Base-by-base conservation (phyloP, 1,139 yeast genomes). In the Debaryomyces udenii region DNA sequence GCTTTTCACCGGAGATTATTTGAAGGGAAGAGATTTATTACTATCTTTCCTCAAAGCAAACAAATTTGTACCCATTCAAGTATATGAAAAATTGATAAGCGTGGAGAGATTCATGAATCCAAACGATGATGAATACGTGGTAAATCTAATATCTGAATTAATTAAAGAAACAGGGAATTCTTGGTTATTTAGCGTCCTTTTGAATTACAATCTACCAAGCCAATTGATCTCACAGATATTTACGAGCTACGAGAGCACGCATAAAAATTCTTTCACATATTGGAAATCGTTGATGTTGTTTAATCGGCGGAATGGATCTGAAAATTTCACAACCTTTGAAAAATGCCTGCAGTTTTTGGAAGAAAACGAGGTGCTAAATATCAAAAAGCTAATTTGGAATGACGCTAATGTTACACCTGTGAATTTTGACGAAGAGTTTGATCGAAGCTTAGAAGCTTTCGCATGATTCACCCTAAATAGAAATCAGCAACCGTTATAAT, bases 1-100 rank as follows among this genome's bases (percentile, higher is more conserved):
- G 39, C 29, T 73, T 1, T 57, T 53, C 31, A 43, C 56, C 14
- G 66, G 65, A 2, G 64, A 71, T 41, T 56, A 55, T 40, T 31
- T 61, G 2, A 55, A 55, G 29, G 76, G 78, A 0, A 62, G 70
- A 39, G 78, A 73, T 42, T 40, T 72, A 14, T 32, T 66, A 5
- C 43, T 64, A 18, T 60, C 59, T 16, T 60, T 59, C 37, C 50
- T 68, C 9, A 53, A 56, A 35, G 43, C 50, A 34, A 63, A 64
- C 30, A 48, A 58, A 10, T 62, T 68, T 10, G 54, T 64, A 15
- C 66, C 73, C 2, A 39, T 66, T 3, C 62, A 65, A n/a, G 50
- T 66, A 11, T 70, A 57, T 55, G 67, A 57, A 27, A 76, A 71
- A 50, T 50, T 75, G 22, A 37, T 74, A 9, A 63, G 61, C 38